Percentiles rank a stretch among this genome's conserved stretches.
These are phyloP conservation scores for Neltuma alba DNA, from an alignment of 306 rosid genomes.

Conservation along the genomic window DNA sequence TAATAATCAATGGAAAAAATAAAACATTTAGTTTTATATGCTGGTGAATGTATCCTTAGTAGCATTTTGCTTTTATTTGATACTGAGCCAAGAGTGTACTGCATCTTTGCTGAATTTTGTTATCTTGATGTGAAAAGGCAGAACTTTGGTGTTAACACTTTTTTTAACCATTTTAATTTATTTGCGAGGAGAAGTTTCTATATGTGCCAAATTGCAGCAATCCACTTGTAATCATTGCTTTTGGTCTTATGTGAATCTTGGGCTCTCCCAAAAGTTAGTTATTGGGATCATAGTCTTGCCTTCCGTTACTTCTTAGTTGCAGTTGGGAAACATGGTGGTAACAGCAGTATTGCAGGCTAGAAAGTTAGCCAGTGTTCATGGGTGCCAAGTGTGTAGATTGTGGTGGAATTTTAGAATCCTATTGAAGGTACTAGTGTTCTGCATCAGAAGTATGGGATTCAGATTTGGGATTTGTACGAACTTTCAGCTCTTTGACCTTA, in stretches of 20 bases:
- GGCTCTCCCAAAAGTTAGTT: background rate
- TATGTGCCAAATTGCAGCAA: background rate
- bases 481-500: background rate
- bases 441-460: background rate
- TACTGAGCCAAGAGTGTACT: background rate
- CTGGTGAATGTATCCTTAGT: background rate
- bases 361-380: background rate
- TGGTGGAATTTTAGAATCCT: background rate
- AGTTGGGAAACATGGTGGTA: background rate
- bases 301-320: background rate
- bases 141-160: background rate
- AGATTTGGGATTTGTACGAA: background rate
- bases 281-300: background rate
- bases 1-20: background rate
- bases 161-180: background rate
- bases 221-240: background rate
- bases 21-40: background rate
- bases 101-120: background rate
- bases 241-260: slow-evolving; percentile 5
- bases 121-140: background rate
- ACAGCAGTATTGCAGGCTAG: background rate
- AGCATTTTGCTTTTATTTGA: background rate
- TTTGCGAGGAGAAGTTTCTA: background rate
- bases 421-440: background rate
- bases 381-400: background rate